These are phyloP conservation scores for Thermoascus crustaceus DNA, from an alignment of 2,329 filamentous ascomycete species.

Conservation along the genomic window DNA sequence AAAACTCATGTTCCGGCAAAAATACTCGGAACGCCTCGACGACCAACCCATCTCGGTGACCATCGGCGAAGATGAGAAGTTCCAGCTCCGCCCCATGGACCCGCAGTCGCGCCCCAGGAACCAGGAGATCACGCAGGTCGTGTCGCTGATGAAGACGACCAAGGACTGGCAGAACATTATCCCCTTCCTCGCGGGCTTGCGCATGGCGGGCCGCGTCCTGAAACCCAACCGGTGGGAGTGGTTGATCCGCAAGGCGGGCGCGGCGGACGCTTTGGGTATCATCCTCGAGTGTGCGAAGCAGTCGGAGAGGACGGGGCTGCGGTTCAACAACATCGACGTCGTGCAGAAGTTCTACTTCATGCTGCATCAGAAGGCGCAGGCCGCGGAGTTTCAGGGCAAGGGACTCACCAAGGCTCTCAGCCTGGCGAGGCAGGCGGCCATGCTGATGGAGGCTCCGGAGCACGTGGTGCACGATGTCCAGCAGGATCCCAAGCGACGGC, in stretches of 20 bases:
- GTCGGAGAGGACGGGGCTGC: conserved; percentile 27
- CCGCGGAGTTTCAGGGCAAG: conserved; percentile 25
- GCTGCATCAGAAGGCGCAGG: conserved; percentile 28
- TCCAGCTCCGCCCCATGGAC: conserved; percentile 31
- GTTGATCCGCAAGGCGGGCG: conserved; percentile 30
- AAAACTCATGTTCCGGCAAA: conserved; percentile 32
- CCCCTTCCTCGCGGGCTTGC: conserved; percentile 33
- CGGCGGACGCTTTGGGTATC: conserved; percentile 25
- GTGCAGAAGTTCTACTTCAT: conserved; percentile 29
- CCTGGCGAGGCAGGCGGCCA: conserved; percentile 26
- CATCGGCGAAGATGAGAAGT: conserved; percentile 31
- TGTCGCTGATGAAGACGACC: conserved; percentile 29
- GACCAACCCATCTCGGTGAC: conserved; percentile 35
- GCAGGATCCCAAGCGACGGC: conserved; percentile 30
- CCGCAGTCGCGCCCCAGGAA: conserved; percentile 25
- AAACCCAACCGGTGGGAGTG: conserved; percentile 21
- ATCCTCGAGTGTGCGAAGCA: conserved; percentile 32
- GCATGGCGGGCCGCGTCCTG: conserved; percentile 21
- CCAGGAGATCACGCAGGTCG: conserved; percentile 21
- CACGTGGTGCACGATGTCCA: conserved; percentile 17
- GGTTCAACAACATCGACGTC: conserved; percentile 20
- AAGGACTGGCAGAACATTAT: conserved; percentile 35
- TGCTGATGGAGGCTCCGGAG: conserved; percentile 29
- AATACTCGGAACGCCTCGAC: conserved; percentile 26
- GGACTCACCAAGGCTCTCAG: conserved; percentile 21